Conservation (phyloP, 352 stramenopile genomes). For the Pythium scleroteichum region DNA sequence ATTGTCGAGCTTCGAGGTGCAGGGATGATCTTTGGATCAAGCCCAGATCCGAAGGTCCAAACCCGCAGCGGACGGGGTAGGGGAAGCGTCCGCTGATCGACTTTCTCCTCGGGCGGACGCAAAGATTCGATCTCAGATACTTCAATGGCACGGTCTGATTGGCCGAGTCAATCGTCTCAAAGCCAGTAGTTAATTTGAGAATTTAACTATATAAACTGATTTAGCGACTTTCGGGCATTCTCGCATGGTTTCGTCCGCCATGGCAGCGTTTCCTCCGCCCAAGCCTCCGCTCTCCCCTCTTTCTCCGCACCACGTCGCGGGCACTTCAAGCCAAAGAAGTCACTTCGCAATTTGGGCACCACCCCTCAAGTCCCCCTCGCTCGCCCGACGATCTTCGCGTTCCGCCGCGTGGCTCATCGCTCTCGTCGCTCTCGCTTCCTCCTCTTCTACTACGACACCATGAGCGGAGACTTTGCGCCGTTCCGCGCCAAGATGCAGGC, state of each 20-base stretch:
- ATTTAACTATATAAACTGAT: slow-evolving; percentile 16
- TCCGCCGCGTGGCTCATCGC: slow-evolving; percentile 14
- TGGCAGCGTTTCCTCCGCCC: slow-evolving; percentile 7
- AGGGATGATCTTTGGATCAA: not conserved
- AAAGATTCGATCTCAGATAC: slow-evolving; percentile 30
- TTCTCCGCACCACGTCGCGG: not conserved
- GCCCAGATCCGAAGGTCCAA: slow-evolving; percentile 5
- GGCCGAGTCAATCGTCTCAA: slow-evolving; percentile 1
- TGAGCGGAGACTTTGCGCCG: slow-evolving; percentile 63
- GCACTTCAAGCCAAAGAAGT: slow-evolving; percentile 12
- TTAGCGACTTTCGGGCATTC: not conserved
- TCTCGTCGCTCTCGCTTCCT: slow-evolving; percentile 5
- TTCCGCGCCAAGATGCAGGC: slow-evolving; percentile 97
- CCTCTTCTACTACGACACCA: slow-evolving; percentile 20
- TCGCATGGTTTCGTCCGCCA: slow-evolving; percentile 1
- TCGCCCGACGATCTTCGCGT: slow-evolving; percentile 20
- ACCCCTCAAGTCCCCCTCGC: slow-evolving; percentile 15
- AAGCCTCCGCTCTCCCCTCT: slow-evolving; percentile 5
- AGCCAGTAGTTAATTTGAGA: not conserved
- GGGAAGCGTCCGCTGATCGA: slow-evolving; percentile 5
- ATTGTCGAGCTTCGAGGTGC: not conserved
- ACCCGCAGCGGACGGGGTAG: slow-evolving; percentile 11
- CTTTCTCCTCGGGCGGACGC: slow-evolving; percentile 13
- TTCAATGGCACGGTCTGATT: slow-evolving; percentile 9
- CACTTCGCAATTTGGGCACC: slow-evolving; percentile 24